Base-by-base conservation (phyloP, 805 yeast species). In the Yarrowia deformans region DNA sequence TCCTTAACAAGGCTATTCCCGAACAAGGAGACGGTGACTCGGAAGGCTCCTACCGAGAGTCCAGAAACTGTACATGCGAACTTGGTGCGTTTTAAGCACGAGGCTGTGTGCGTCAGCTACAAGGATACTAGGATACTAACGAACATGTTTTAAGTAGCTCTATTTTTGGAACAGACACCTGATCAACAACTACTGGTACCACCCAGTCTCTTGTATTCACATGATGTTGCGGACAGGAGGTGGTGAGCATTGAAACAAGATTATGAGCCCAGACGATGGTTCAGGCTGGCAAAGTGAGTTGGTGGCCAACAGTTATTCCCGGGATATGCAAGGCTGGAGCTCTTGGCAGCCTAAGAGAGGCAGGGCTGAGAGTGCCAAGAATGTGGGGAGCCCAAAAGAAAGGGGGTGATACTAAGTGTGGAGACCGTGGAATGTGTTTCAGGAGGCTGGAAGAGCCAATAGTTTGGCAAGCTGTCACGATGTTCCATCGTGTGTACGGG, bases 311-410 rank as follows among this genome's bases (percentile, higher is more conserved):
- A 54, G 61, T 56, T 56, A 56, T 56, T 56, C 63, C 63, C 63
- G 63, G 63, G 63, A 56, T 56, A 56, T 56, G 63, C 63, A 56
- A 56, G 63, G 63, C 63, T 56, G 63, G 46, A 9, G 19, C 1
- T 37, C 61, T 55, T 55, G 61, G 63, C 63, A 18, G 63, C 63
- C 63, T 56, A 40, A 56, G 39, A 42, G 63, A 56, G 39, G 63
- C 63, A 56, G 63, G 63, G 63, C 63, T 56, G 63, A 56, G 39
- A 56, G 39, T 56, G 63, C 63, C 63, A 56, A 56, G 63, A 56
- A 56, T 56, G 63, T 56, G 63, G 63, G 63, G 63, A 56, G 63
- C 16, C 60, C 32, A 14, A 39, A 39, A 54, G 45, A 54, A 19
- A 39, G 60, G 60, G 45, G 29, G 45, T 23, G 18, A 14, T 19